phyloP scores from a whole-genome alignment of 768 basidiomycete species.

The Tricholoma hemisulphureum region DNA sequence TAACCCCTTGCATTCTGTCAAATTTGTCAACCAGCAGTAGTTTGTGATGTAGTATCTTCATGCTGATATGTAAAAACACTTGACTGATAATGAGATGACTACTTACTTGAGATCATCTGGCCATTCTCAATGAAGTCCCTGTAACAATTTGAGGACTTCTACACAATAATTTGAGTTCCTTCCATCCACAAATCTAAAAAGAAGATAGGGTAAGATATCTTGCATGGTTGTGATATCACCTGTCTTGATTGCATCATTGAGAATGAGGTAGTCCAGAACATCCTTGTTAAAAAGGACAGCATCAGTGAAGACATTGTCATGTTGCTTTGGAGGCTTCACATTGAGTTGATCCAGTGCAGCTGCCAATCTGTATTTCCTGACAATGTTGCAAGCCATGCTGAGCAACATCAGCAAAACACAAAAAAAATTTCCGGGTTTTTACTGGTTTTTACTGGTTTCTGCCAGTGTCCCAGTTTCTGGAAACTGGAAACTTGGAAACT shows the following conservation, averaged over 20 bases:
- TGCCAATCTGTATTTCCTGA: constrained; percentile 28
- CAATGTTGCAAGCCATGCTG: constrained; percentile 27
- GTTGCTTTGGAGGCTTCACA: constrained; percentile 12
- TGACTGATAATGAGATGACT: not conserved
- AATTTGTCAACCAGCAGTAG: not conserved
- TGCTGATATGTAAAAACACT: not conserved
- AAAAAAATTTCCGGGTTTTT: too few relatives aligned
- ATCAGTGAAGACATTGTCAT: constrained; percentile 28
- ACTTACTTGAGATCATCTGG: not conserved
- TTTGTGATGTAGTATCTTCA: not conserved
- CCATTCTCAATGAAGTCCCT: not conserved
- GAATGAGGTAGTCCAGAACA: constrained; percentile 34
- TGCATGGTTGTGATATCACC: constrained; percentile 40
- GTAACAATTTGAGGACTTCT: not conserved
- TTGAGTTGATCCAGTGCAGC: constrained; percentile 27
- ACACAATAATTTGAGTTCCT: not conserved
- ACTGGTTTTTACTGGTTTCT: too few relatives aligned
- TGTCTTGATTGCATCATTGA: constrained; percentile 32
- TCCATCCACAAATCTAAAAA: constrained; percentile 32
- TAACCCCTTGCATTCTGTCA: not conserved
- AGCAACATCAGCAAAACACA: too few relatives aligned
- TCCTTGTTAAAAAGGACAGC: constrained; percentile 36
- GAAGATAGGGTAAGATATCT: constrained; percentile 26
- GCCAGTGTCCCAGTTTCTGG: too few relatives aligned
- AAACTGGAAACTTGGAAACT: too few relatives aligned